phyloP scores from a whole-genome alignment of 2,329 filamentous ascomycete species.

The Claviceps pusilla region DNA sequence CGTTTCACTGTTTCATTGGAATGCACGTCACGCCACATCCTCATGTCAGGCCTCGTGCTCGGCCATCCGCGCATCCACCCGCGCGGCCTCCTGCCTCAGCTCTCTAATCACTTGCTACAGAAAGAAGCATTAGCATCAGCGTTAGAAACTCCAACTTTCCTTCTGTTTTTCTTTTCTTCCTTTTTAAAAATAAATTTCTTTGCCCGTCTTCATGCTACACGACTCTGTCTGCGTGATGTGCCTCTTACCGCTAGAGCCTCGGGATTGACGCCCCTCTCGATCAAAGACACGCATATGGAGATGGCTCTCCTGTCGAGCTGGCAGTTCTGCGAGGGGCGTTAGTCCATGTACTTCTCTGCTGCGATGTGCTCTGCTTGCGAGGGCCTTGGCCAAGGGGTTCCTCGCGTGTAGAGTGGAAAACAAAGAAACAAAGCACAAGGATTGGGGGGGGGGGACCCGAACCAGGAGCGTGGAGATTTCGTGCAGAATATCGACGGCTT shows the following conservation, averaged over 20 bases:
- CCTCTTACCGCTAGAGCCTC: slow-evolving; percentile 67
- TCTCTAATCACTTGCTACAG: slow-evolving; percentile 44
- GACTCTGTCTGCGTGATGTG: too few relatives aligned
- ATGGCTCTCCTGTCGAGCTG: slow-evolving; percentile 80
- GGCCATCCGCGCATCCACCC: slow-evolving; percentile 22
- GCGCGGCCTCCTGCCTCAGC: slow-evolving; percentile 40
- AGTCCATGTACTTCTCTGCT: background rate
- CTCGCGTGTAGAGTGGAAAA: background rate
- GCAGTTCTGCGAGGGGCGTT: slow-evolving; percentile 53
- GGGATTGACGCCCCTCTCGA: slow-evolving; percentile 93
- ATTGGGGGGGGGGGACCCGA: slow-evolving; percentile 17
- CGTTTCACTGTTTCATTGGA: background rate
- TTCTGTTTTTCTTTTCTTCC: slow-evolving; percentile 8
- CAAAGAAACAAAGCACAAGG: background rate
- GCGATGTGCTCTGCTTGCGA: background rate
- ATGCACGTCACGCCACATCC: background rate
- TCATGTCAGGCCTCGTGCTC: background rate
- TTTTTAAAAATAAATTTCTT: too few relatives aligned
- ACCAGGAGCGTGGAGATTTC: slow-evolving; percentile 85
- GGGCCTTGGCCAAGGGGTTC: background rate
- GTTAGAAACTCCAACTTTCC: too few relatives aligned
- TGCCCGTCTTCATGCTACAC: too few relatives aligned
- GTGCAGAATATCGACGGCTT: slow-evolving; percentile 69
- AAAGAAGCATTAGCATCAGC: background rate
- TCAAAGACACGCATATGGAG: slow-evolving; percentile 88